Conservation (phyloP, 148 eudicot genomes). For the Linanthus parryae region DNA sequence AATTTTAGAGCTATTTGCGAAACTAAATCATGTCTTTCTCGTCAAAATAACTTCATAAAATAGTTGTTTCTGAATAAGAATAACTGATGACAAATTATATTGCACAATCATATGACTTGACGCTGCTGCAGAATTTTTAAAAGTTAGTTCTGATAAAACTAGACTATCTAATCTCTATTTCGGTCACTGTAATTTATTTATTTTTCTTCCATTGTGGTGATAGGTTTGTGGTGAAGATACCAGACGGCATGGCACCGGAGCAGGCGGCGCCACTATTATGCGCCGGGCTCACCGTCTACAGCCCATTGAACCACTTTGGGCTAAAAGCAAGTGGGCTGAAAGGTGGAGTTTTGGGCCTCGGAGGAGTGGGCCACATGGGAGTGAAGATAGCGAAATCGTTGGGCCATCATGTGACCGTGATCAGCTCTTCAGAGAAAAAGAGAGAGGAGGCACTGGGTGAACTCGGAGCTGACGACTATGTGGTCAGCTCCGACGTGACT, state of each 20-base stretch:
- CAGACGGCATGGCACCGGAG: conserved; percentile 80
- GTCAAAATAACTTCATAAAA: too few relatives aligned
- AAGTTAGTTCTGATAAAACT: too few relatives aligned
- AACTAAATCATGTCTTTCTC: too few relatives aligned
- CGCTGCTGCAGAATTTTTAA: too few relatives aligned
- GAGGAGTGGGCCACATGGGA: conserved; percentile 99
- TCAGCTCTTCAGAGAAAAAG: conserved; percentile 86
- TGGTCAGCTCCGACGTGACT: conserved; percentile 56
- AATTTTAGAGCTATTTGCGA: too few relatives aligned
- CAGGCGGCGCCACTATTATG: conserved; percentile 95
- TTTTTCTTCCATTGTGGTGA: too few relatives aligned
- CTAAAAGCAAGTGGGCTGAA: conserved; percentile 56
- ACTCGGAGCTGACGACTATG: conserved; percentile 74
- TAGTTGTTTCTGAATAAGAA: too few relatives aligned
- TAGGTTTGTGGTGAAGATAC: conserved; percentile 86
- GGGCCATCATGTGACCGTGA: conserved; percentile 90
- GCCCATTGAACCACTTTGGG: conserved; percentile 85
- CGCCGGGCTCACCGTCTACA: conserved; percentile 91
- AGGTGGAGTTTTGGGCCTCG: conserved; percentile 86
- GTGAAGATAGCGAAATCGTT: conserved; percentile 88
- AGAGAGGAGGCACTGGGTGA: conserved; percentile 70
- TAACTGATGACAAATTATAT: too few relatives aligned
- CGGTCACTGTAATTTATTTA: too few relatives aligned
- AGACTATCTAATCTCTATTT: too few relatives aligned
- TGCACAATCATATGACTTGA: too few relatives aligned